Base-by-base conservation (phyloP, 306 rosid species). In the Dalbergia cultrata region DNA sequence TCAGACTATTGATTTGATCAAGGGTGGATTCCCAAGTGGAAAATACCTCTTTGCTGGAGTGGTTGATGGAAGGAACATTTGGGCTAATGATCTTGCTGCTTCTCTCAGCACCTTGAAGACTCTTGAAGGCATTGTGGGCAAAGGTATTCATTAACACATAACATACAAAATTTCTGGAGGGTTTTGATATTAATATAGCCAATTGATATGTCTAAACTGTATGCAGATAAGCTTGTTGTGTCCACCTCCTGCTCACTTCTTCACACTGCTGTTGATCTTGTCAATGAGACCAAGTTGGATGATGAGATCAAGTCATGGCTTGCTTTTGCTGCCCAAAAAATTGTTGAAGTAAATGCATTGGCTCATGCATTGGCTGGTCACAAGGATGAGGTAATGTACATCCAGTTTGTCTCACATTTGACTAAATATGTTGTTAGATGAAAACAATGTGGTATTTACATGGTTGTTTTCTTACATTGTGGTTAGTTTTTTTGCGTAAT, bases 21-120 rank as follows among this genome's bases (percentile, higher is more conserved):
- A 89, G 86, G 66, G 86, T 63, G 92, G 83, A 54, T 94, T 94
- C 70, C 98, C 98, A 22, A 82, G 88, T 65, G 92, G 86, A 18
- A 94, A 90, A 78, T 88, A 76, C 86, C 93, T 94, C 81, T 94
- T 90, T 85, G 98, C 97, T 77, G 98, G 98, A 54, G 83, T 93
- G 39, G 98, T 93, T 81, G 98, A 93, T 90, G 98, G 98, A 83
- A 92, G 98, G 87, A 93, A 92, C 88, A 94, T 94, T 62, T 94
- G 98, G 98, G 98, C 98, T 45, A 94, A 92, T 59, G 96, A 94
- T 75, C 96, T 92, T 58, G 77, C 88, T 79, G 78, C 91, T 73
- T 92, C 98, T 58, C 86, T 92, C 70, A 44, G 72, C 26, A 90
- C 90, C 71, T 76, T 94, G 69, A 22, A 83, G 41, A 31, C 76